A percentile compares a stretch with the other conserved stretches of the same genome.
These are phyloP conservation scores for Alternaria tenuissima DNA, from an alignment of 2,329 filamentous ascomycete genomes.

Conservation along the genomic window DNA sequence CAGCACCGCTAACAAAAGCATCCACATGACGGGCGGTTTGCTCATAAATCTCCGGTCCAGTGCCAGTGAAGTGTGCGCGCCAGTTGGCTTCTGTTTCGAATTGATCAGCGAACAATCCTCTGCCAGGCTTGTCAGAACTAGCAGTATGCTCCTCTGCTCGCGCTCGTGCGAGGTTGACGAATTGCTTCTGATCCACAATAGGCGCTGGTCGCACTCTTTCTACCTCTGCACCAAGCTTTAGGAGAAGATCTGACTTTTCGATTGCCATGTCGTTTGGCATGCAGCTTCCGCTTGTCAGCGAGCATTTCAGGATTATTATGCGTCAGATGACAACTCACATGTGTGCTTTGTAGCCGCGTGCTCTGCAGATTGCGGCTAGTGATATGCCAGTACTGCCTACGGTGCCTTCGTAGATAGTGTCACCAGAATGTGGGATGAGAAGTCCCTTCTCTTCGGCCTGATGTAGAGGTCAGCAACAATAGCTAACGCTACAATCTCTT, in stretches of 20 bases:
- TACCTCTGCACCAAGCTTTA: constrained; percentile 90
- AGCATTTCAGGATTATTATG: not conserved
- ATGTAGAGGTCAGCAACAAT: constrained; percentile 26
- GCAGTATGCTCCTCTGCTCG: constrained; percentile 78
- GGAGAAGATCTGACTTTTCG: constrained; percentile 89
- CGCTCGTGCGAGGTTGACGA: constrained; percentile 86
- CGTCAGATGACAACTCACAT: constrained; percentile 63
- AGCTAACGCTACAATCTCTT: not conserved
- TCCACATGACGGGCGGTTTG: constrained; percentile 80
- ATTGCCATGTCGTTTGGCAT: constrained; percentile 92
- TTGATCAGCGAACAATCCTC: constrained; percentile 94
- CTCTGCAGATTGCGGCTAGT: constrained; percentile 85
- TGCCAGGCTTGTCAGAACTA: constrained; percentile 65
- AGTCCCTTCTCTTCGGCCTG: constrained; percentile 80
- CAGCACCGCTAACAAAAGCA: constrained; percentile 91
- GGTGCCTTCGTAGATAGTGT: constrained; percentile 97
- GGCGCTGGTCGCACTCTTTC: constrained; percentile 90
- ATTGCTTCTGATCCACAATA: constrained; percentile 92
- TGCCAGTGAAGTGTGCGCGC: constrained; percentile 80
- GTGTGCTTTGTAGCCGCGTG: constrained; percentile 88
- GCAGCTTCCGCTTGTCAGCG: constrained; percentile 62
- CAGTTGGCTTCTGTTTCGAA: constrained; percentile 94
- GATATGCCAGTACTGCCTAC: constrained; percentile 97
- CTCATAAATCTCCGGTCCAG: constrained; percentile 86
- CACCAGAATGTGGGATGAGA: constrained; percentile 79